phyloP scores from a whole-genome alignment of 352 stramenopile genomes.

The Globisporangium solare region DNA sequence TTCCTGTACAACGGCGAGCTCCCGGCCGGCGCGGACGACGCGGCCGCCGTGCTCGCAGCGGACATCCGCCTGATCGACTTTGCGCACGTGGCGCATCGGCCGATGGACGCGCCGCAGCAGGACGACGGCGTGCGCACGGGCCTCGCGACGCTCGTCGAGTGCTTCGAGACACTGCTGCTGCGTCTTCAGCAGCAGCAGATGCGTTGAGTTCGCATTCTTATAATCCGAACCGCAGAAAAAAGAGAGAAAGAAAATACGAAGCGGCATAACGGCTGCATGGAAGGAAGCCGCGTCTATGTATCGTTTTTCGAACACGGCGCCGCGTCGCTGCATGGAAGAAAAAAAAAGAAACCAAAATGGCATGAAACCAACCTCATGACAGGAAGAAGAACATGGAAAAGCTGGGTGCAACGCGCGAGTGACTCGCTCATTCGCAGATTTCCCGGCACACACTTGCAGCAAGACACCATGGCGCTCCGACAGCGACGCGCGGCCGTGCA shows the following conservation, averaged over 20 bases:
- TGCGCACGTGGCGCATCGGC: constrained; percentile 47
- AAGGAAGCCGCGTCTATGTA: not conserved
- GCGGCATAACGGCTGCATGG: not conserved
- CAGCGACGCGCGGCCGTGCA: too few relatives aligned
- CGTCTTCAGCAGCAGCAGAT: constrained; percentile 1
- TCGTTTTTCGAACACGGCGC: not conserved
- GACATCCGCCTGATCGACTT: constrained; percentile 86
- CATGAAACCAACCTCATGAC: not conserved
- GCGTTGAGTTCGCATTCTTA: too few relatives aligned
- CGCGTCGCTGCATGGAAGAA: not conserved
- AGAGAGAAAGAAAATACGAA: too few relatives aligned
- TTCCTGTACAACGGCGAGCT: constrained; percentile 89
- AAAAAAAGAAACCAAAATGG: too few relatives aligned
- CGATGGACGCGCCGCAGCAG: constrained; percentile 9
- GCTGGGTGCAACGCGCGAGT: too few relatives aligned
- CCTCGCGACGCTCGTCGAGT: constrained; percentile 40
- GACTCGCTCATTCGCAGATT: too few relatives aligned
- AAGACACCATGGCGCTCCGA: too few relatives aligned
- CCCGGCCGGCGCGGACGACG: not conserved
- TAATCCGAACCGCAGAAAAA: too few relatives aligned
- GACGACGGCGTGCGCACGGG: constrained; percentile 64
- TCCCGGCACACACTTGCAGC: not conserved
- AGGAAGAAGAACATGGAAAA: not conserved
- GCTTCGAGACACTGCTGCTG: constrained; percentile 45
- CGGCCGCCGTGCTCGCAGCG: constrained; percentile 7